Percentiles rank a stretch among this genome's conserved stretches.
Evolutionary conservation across 164 flowering plant species (phyloP).

Genomic region (Stephania yunnanensis): DNA sequence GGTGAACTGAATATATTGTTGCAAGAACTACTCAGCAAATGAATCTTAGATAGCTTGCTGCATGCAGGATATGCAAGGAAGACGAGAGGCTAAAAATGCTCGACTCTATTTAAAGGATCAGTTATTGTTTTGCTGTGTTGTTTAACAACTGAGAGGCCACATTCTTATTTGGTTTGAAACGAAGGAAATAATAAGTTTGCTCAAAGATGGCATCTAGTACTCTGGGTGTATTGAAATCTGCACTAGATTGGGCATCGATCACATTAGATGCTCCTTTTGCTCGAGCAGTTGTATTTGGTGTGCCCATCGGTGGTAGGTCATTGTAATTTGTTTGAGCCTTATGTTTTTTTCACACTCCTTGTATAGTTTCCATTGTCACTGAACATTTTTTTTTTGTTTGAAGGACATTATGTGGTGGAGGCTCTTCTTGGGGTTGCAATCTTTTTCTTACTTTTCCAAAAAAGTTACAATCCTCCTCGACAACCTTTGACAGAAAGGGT

Average conservation of each 20-base stretch:
- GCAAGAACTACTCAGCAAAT: no score
- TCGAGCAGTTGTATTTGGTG: slow-evolving; percentile 82
- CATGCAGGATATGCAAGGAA: no score
- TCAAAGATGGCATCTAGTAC: slow-evolving; percentile 9
- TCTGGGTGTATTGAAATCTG: slow-evolving; percentile 28
- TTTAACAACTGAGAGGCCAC: no score
- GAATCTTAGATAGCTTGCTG: no score
- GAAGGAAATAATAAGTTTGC: not conserved
- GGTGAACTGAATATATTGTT: no score
- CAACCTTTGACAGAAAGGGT: slow-evolving; percentile 76
- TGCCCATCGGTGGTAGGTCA: slow-evolving; percentile 63
- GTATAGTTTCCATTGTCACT: not conserved
- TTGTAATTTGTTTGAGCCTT: not conserved
- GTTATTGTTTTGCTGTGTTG: no score
- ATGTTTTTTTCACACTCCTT: not conserved
- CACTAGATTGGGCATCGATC: slow-evolving; percentile 26
- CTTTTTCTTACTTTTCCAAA: slow-evolving; percentile 64
- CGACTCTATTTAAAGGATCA: no score
- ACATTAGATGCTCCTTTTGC: slow-evolving; percentile 65
- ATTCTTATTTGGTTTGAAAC: not conserved
- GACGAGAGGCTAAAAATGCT: no score
- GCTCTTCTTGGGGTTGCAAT: slow-evolving; percentile 69
- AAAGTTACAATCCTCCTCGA: slow-evolving; percentile 96
- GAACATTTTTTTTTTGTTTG: not conserved
- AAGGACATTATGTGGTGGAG: slow-evolving; percentile 88